Conservation (phyloP, 2,329 filamentous ascomycete genomes). For the Fusarium decemcellulare region DNA sequence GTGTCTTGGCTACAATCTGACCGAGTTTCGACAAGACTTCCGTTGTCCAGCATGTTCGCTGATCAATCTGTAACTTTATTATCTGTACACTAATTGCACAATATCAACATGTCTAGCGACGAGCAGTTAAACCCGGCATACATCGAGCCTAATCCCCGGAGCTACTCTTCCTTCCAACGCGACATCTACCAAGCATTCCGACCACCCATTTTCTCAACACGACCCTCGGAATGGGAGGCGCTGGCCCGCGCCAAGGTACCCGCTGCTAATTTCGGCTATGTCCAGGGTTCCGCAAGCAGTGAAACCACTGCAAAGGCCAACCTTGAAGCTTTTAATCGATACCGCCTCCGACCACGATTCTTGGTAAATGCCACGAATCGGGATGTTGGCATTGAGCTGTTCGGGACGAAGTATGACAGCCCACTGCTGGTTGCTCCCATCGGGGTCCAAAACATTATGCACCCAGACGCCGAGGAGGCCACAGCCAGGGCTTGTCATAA, state of each 20-base stretch:
- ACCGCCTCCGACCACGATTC: constrained; percentile 67
- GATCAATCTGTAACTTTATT: too few species aligned
- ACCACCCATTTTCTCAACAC: constrained; percentile 39
- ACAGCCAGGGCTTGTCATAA: constrained; percentile 73
- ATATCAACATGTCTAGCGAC: too few species aligned
- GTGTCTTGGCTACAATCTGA: too few species aligned
- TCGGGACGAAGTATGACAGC: constrained; percentile 63
- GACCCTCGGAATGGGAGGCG: constrained; percentile 39
- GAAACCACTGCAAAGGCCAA: constrained; percentile 73
- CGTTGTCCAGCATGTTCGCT: too few species aligned
- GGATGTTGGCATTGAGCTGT: constrained; percentile 66
- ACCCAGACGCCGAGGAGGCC: constrained; percentile 75
- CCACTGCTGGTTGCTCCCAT: constrained; percentile 75
- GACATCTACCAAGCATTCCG: constrained; percentile 44
- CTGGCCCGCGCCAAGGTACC: constrained; percentile 37
- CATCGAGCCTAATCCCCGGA: constrained; percentile 32
- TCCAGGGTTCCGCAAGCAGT: constrained; percentile 74
- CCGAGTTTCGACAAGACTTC: too few species aligned
- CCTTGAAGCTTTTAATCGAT: constrained; percentile 68
- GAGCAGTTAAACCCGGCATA: constrained; percentile 20
- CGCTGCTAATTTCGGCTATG: constrained; percentile 66
- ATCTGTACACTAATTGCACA: too few species aligned
- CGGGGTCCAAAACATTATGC: constrained; percentile 78
- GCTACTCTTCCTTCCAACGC: constrained; percentile 40
- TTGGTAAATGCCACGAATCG: constrained; percentile 60